Base-by-base conservation (phyloP, 306 rosid species). In the Rosa chinensis region DNA sequence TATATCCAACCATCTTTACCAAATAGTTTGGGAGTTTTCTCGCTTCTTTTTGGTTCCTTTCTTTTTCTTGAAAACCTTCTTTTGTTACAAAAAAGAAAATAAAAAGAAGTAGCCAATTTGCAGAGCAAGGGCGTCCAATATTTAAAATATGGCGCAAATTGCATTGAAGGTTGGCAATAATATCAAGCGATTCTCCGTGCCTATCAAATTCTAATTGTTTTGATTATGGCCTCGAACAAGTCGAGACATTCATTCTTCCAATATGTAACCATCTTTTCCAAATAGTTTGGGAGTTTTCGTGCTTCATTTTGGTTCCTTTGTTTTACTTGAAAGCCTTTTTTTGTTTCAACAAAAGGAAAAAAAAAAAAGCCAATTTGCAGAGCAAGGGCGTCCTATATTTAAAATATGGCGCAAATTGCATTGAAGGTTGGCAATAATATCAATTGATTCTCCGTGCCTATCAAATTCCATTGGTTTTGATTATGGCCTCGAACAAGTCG, bases 111-210 rank as follows among this genome's bases (percentile, higher is more conserved):
- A 55, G 61, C 61, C 61, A 55, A 62, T 62, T 62, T 62, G 40
- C 67, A 28, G 67, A 62, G 67, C 67, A 62, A 62, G 8, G 3
- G 42, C 18, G 67, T 62, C 40, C 42, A 2, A 6, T 55, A 20
- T 50, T 16, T 32, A 32, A 32, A 32, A 32, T 25, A 5, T 62
- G 67, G 67, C 20, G 42, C 8, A 62, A 12, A 62, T 62, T 62
- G 67, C 67, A 62, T 62, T 62, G 67, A 62, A 62, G 67, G 67
- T 62, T 62, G 67, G 67, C 67, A 62, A 62, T 62, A 62, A 28
- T 28, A 62, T 12, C 18, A 4, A 62, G 67, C 20, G 18, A 62
- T 62, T 62, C 67, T 62, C 67, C 40, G 67, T 62, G 67, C 67
- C 67, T 62, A 62, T 23, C 67, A 62, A 4, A 62, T 62, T 25